Percentiles rank a stretch among this genome's conserved stretches.
These are phyloP conservation scores for Mortierella sp. DNA, from an alignment of 371 early-diverging fungal genomes.

Conservation along the genomic window DNA sequence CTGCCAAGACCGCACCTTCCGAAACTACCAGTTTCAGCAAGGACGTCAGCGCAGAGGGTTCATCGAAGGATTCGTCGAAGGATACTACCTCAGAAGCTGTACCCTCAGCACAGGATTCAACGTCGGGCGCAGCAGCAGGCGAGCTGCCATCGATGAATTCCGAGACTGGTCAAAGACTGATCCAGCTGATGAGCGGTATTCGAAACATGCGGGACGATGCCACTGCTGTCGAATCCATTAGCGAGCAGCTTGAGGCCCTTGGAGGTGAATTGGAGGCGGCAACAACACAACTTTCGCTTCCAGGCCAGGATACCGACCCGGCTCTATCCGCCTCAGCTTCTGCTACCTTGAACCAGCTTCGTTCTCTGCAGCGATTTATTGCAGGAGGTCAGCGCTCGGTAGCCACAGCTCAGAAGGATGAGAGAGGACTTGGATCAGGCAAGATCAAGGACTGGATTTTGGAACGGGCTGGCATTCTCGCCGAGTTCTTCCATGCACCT, in stretches of 20 bases:
- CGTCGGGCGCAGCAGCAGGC: neutral
- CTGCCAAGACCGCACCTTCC: neutral
- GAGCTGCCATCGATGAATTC: neutral
- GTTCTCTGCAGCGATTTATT: constrained; percentile 32
- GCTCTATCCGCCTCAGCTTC: neutral
- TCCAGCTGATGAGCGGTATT: constrained; percentile 30
- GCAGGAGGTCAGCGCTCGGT: constrained; percentile 27
- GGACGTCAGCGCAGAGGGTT: neutral
- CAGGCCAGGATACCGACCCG: neutral
- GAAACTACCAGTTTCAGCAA: neutral
- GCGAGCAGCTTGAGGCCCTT: constrained; percentile 39
- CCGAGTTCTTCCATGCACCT: constrained; percentile 14
- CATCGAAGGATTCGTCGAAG: neutral
- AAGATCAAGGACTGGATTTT: constrained; percentile 48
- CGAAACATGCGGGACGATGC: constrained; percentile 26
- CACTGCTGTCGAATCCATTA: constrained; percentile 11
- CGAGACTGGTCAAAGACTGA: constrained; percentile 16
- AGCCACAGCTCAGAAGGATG: constrained; percentile 34
- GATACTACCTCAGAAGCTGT: neutral
- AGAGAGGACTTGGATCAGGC: constrained; percentile 44
- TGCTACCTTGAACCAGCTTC: constrained; percentile 33
- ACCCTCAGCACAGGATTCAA: neutral
- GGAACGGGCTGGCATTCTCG: constrained; percentile 39
- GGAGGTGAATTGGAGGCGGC: constrained; percentile 36
- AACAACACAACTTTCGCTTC: neutral